Conservation (phyloP, 192 early-diverging fungal species). For the Coemansia sp. region DNA sequence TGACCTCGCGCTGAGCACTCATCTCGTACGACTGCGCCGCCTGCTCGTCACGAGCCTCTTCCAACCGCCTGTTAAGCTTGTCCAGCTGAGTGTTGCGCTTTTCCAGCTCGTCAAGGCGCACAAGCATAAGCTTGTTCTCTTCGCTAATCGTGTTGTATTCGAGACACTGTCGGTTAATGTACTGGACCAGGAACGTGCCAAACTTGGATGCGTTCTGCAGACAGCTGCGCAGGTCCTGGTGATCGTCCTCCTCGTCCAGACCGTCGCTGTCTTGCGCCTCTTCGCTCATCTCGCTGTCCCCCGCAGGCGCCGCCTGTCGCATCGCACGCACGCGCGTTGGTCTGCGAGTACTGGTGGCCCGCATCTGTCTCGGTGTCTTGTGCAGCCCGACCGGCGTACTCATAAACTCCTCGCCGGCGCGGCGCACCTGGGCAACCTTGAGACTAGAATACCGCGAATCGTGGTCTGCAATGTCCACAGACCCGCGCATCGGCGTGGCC, state of each 20-base stretch:
- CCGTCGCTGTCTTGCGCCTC: conserved; percentile 23
- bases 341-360: conserved; percentile 40
- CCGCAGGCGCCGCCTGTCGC: conserved; percentile 19
- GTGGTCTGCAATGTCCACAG: conserved; percentile 20
- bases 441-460: conserved; percentile 29
- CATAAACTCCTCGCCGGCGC: conserved; percentile 47
- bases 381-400: conserved; percentile 39
- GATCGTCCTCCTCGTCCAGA: conserved; percentile 27
- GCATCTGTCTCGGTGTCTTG: conserved; percentile 26
- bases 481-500: conserved; percentile 30
- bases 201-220: conserved; percentile 42
- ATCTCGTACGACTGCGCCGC: conserved; percentile 39
- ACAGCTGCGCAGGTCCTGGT: conserved; percentile 39
- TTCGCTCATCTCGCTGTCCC: conserved; percentile 47
- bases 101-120: conserved; percentile 35
- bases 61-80: conserved; percentile 29
- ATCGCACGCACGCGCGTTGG: conserved; percentile 27
- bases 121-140: conserved; percentile 22
- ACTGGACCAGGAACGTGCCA: conserved; percentile 52
- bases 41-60: conserved; percentile 45
- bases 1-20: conserved; percentile 22
- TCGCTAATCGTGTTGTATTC: conserved; percentile 39
- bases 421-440: conserved; percentile 37
- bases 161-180: conserved; percentile 46
- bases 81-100: conserved; percentile 18